Evolutionary conservation across 23 red algal genomes (phyloP), one percentile per base, ranked within the genome.

Genomic region (Pyropia yezoensis): DNA sequence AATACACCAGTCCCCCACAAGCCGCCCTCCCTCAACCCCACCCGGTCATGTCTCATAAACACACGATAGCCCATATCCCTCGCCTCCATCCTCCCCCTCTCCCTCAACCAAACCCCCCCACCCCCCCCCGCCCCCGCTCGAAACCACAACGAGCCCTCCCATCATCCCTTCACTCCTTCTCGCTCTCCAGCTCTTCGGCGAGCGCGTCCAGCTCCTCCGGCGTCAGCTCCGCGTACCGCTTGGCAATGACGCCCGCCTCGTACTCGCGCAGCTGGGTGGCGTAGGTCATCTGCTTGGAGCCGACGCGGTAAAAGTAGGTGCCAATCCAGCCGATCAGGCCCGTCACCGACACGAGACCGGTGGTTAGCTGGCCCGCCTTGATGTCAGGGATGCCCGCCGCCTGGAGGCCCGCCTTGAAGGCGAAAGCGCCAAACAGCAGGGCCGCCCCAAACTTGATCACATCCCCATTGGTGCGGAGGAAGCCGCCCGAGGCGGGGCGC

Each of bases 201-300:
- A 97, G 63, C 27, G 84, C 84, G 18, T 57, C 58, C 34, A 97
- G 47, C 57, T 97, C 93, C 50, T 89, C 82, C 49, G 85, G 85
- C 30, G 59, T 78, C 57, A 97, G 75, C 62, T 97, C 93, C 49
- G 78, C 74, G 34, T 79, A 88, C 1, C 93, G 70, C 54, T 82
- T 82, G 53, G 86, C 51, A 34, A 97, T 70, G 34, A 97, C 93
- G 7, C 29, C 83, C 21, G 90, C 74, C 62, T 97, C 93, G 72
- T 97, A 97, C 18, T 89, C 93, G 39, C 79, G 57, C 34, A 97
- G 73, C 79, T 97, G 93, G 49, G 86, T 86, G 21, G 84, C 93
- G 55, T 97, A 97, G 9, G 93, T 97, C 84, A 89, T 97, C 33
- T 66, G 32, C 70, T 97, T 97, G 18, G 66, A 91, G n/a, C 80